These are phyloP conservation scores for Phytophthora capsici DNA, from an alignment of 352 stramenopile species.

Conservation along the genomic window DNA sequence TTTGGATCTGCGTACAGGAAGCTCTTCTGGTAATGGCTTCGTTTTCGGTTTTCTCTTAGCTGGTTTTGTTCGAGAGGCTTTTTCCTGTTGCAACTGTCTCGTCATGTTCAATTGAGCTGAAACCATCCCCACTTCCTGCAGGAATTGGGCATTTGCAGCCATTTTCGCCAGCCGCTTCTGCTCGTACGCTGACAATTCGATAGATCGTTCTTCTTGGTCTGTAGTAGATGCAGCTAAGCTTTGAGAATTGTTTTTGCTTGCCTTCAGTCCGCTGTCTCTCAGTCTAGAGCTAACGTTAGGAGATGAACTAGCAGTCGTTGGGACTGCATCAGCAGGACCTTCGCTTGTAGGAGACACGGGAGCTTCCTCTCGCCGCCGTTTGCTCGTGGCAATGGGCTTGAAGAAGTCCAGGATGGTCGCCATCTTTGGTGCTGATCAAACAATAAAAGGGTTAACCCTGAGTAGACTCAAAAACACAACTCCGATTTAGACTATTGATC, in stretches of 20 bases:
- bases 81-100: constrained; percentile 12
- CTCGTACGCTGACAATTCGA: constrained; percentile 52
- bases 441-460: too few relatives aligned
- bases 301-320: constrained; percentile 3
- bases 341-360: background rate
- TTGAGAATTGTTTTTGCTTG: constrained; percentile 2
- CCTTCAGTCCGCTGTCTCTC: background rate
- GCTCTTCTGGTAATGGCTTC: constrained; percentile 2
- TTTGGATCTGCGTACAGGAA: constrained; percentile 40
- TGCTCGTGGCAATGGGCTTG: constrained; percentile 19
- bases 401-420: constrained; percentile 42
- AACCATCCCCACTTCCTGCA: constrained; percentile 50
- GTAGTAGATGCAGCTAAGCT: background rate
- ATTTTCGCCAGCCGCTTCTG: constrained; percentile 46
- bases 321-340: background rate
- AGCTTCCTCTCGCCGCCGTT: constrained; percentile 4
- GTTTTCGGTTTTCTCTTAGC: constrained; percentile 9
- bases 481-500: too few relatives aligned
- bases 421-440: constrained; percentile 10
- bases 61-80: background rate
- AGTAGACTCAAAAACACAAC: too few relatives aligned
- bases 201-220: background rate
- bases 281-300: background rate
- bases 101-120: constrained; percentile 31
- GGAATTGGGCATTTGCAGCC: constrained; percentile 52